A percentile compares a stretch with the other conserved stretches of the same genome.
phyloP scores from a whole-genome alignment of 1,284 basidiomycete species.

The Cryptococcus hybrid region DNA sequence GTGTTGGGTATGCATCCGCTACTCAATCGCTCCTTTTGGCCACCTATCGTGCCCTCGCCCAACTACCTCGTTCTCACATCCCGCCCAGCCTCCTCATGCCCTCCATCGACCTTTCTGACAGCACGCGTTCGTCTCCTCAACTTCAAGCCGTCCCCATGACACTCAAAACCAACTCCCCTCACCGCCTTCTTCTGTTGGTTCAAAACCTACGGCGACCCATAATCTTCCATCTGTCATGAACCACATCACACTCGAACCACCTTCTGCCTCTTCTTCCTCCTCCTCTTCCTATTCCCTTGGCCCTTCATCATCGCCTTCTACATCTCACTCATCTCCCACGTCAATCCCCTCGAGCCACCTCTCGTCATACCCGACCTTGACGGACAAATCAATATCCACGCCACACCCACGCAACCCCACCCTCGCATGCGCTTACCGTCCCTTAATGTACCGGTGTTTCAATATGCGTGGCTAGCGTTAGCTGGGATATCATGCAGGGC shows the following conservation, averaged over 20 bases:
- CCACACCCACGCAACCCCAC: slow-evolving; percentile 10
- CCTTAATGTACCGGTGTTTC: slow-evolving; percentile 27
- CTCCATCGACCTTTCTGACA: not conserved
- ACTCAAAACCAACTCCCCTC: slow-evolving; percentile 7
- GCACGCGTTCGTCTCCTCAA: not conserved
- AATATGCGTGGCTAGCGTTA: slow-evolving; percentile 39
- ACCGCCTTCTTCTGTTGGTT: not conserved
- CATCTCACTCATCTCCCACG: not conserved
- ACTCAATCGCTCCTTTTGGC: slow-evolving; percentile 38
- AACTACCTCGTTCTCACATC: slow-evolving; percentile 27
- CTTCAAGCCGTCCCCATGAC: not conserved
- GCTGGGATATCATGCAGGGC: slow-evolving; percentile 30
- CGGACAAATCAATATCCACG: not conserved
- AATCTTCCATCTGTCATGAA: slow-evolving; percentile 1
- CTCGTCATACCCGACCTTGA: not conserved
- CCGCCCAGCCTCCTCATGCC: slow-evolving; percentile 24
- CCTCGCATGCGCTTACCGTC: slow-evolving; percentile 11
- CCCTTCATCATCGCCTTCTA: slow-evolving; percentile 1
- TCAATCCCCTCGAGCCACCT: not conserved
- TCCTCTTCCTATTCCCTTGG: not conserved
- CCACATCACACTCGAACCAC: not conserved
- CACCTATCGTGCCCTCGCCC: slow-evolving; percentile 39
- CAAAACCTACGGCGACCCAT: not conserved
- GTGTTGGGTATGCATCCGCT: slow-evolving; percentile 32
- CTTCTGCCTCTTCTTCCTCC: slow-evolving; percentile 5